Base-by-base conservation (phyloP, 1,139 yeast species). In the Saccharomyces hybrid region DNA sequence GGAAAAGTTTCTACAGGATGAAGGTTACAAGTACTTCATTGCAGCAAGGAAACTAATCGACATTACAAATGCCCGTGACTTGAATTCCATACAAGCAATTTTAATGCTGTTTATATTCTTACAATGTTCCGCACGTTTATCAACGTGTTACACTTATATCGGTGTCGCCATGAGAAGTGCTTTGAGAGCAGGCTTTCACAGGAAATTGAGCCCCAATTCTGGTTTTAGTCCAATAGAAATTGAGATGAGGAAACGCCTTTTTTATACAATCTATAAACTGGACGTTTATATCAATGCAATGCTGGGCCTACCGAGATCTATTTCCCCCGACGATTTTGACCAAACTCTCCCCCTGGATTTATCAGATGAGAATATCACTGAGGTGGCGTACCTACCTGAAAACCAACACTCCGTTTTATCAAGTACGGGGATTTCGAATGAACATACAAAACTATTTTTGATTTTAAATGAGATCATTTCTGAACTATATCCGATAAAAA, bases 91-190 rank as follows among this genome's bases (percentile, higher is more conserved):
- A 58, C 97, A 90, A 70, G 85, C 96, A 0, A 83, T 89, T 52
- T 73, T 79, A 13, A 76, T 79, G 77, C 67, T 80, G 65, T 84
- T 88, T 54, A 77, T 90, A 62, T 90, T 89, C 67, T 74, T 90
- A 54, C 97, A 90, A 71, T 89, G 97, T 68, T 86, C 96, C 2
- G 96, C 97, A 0, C 77, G 96, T 58, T 75, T 91, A 55, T 86
- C 96, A 0, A 88, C 96, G 0, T 90, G 97, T 70, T 90, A 90
- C 69, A 84, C 96, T 0, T 90, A 88, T 69, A 87, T 89, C 60
- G 97, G 97, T n/a, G 86, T 88, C 52, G 97, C 96, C 0, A 73
- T 90, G 63, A 76, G 97, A 66, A 85, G 93, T 52, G 96, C 96
- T 0, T 73, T 90, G 52, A 79, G 95, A 60, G 95, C 89, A 65